Conservation (phyloP, 441 rosid genomes). For the Populus tomentosa region DNA sequence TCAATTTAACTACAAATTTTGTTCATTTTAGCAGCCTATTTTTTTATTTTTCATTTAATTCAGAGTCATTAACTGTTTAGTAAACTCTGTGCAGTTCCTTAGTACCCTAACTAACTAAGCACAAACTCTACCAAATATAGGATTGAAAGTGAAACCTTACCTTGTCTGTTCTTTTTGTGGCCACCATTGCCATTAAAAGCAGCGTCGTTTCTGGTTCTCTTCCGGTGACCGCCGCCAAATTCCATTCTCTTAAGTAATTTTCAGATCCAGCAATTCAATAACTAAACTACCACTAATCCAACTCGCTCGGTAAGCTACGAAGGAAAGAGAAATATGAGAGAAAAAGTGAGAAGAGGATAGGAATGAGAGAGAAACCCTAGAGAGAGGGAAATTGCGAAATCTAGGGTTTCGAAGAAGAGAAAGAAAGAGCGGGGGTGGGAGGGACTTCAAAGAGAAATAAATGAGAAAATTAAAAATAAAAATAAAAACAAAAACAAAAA, state of each 20-base stretch:
- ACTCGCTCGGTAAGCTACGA: not conserved
- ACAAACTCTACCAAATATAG: not conserved
- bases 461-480: too few species aligned
- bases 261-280: conserved; percentile 6
- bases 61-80: not conserved
- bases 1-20: not conserved
- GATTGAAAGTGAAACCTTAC: conserved; percentile 15
- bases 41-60: not conserved
- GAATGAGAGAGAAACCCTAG: not conserved
- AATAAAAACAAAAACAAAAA: not conserved
- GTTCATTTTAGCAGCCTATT: not conserved
- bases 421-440: not conserved
- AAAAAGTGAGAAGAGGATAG: not conserved
- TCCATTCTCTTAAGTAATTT: conserved; percentile 29
- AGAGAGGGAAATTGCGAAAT: conserved; percentile 3
- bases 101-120: not conserved
- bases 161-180: conserved; percentile 51
- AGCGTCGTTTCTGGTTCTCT: conserved; percentile 49
- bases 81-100: not conserved
- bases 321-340: not conserved
- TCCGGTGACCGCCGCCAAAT: conserved; percentile 48
- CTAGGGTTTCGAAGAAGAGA: conserved; percentile 7
- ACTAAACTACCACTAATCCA: not conserved
- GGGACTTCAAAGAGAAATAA: not conserved
- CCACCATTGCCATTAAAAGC: conserved; percentile 61